phyloP scores from a whole-genome alignment of 352 stramenopile species.

The Phytophthora megakarya region DNA sequence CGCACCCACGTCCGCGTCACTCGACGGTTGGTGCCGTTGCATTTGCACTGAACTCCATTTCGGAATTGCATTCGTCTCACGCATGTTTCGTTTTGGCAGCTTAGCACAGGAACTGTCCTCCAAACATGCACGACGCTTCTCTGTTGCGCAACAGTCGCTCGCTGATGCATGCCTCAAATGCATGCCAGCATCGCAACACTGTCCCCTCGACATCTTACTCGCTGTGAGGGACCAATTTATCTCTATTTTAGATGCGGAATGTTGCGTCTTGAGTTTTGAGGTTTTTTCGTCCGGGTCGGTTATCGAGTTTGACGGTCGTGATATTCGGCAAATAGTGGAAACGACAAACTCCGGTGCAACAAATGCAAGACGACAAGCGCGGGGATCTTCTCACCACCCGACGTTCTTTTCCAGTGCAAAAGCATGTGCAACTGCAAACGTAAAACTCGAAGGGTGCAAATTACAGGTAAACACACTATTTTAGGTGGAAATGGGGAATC shows the following conservation, averaged over 20 bases:
- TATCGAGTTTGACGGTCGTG: slow-evolving; percentile 65
- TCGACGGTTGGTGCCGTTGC: slow-evolving; percentile 46
- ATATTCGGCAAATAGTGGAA: slow-evolving; percentile 47
- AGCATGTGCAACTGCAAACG: slow-evolving; percentile 23
- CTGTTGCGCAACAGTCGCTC: slow-evolving; percentile 53
- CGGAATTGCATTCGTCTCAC: slow-evolving; percentile 5
- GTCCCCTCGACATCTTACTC: slow-evolving; percentile 21
- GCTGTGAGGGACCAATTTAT: slow-evolving; percentile 63
- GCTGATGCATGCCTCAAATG: slow-evolving; percentile 39
- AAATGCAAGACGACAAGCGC: slow-evolving; percentile 31
- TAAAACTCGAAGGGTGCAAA: slow-evolving; percentile 37
- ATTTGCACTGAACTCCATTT: slow-evolving; percentile 7
- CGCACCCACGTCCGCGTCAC: slow-evolving; percentile 70
- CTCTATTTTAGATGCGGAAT: slow-evolving; percentile 62
- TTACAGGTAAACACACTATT: slow-evolving; percentile 39
- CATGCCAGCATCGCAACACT: slow-evolving; percentile 3
- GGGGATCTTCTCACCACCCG: no score
- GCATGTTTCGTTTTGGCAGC: slow-evolving; percentile 25
- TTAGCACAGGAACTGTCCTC: slow-evolving; percentile 54
- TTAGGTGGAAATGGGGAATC: background rate
- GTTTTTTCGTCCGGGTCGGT: slow-evolving; percentile 30
- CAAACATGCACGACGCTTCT: slow-evolving; percentile 57
- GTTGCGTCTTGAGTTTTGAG: slow-evolving; percentile 68
- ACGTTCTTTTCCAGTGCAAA: slow-evolving; percentile 42
- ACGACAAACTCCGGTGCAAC: slow-evolving; percentile 25